Evolutionary conservation across 2,329 filamentous ascomycete genomes (phyloP).

Genomic region (Microdochium bolleyi): DNA sequence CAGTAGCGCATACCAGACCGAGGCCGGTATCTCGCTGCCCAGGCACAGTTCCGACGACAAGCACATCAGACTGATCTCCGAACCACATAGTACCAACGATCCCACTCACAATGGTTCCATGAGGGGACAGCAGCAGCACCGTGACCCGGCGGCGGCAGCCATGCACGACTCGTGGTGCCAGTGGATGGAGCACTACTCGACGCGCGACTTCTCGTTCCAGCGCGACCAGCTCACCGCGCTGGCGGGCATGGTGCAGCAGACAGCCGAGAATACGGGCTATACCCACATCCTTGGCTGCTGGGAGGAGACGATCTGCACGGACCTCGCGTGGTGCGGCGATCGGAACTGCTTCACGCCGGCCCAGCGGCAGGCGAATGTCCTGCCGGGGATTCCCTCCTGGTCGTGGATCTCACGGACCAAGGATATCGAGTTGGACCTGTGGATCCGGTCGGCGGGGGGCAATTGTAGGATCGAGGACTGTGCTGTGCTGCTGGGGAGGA

Average conservation of each 20-base stretch:
- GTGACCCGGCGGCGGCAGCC: no score
- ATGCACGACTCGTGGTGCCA: not conserved
- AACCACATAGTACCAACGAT: not conserved
- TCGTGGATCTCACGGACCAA: not conserved
- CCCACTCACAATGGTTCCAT: no score
- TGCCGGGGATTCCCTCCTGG: not conserved
- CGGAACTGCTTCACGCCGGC: no score
- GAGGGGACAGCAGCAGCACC: no score
- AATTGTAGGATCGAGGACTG: no score
- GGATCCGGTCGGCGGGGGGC: not conserved
- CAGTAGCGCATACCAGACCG: not conserved
- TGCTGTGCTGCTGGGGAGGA: not conserved
- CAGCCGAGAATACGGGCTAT: not conserved
- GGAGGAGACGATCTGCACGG: not conserved
- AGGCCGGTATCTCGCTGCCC: not conserved
- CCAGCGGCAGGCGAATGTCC: no score
- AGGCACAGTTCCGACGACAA: no score
- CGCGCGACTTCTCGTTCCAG: not conserved
- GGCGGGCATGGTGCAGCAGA: not conserved
- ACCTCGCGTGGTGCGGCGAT: not conserved
- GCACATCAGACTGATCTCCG: not conserved
- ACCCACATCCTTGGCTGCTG: not conserved
- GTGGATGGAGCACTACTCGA: not conserved
- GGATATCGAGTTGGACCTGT: not conserved
- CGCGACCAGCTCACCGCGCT: not conserved